A percentile compares a stretch with the other conserved stretches of the same genome.
These are phyloP conservation scores for Phaffomyces thermotolerans DNA, from an alignment of 805 yeast species.

Conservation along the genomic window DNA sequence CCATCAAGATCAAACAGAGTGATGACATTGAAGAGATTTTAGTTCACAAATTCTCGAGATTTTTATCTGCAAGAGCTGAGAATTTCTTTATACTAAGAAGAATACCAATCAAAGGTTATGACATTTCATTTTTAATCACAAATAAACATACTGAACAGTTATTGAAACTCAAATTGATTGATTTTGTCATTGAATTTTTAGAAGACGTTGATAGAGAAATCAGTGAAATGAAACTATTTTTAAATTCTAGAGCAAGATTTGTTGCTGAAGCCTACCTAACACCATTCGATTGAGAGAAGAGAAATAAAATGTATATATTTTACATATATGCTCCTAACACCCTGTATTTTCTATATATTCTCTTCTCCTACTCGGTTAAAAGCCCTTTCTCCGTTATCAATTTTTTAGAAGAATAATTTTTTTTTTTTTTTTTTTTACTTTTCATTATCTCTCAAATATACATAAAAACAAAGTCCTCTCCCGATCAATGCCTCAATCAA, in stretches of 20 bases:
- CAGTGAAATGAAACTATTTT: conserved; percentile 94
- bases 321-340: too few species aligned
- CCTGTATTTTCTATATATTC: too few species aligned
- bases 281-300: conserved; percentile 63
- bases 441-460: neutral
- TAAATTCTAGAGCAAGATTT: conserved; percentile 95
- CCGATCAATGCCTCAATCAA: conserved; percentile 1
- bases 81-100: conserved; percentile 87
- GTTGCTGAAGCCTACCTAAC: conserved; percentile 94
- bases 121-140: conserved; percentile 87
- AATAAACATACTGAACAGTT: conserved; percentile 92
- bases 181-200: conserved; percentile 96
- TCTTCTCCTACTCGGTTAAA: neutral
- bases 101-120: conserved; percentile 84
- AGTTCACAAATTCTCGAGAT: conserved; percentile 91
- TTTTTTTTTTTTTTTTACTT: too few species aligned
- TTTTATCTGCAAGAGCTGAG: conserved; percentile 93
- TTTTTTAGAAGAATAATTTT: too few species aligned
- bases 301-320: too few species aligned
- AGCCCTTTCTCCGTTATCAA: neutral
- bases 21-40: conserved; percentile 94
- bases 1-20: conserved; percentile 91
- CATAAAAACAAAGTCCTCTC: too few species aligned
- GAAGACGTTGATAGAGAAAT: conserved; percentile 98
- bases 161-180: conserved; percentile 92